These are phyloP conservation scores for Colletotrichum sp. DNA, from an alignment of 2,329 filamentous ascomycete species.

Conservation along the genomic window DNA sequence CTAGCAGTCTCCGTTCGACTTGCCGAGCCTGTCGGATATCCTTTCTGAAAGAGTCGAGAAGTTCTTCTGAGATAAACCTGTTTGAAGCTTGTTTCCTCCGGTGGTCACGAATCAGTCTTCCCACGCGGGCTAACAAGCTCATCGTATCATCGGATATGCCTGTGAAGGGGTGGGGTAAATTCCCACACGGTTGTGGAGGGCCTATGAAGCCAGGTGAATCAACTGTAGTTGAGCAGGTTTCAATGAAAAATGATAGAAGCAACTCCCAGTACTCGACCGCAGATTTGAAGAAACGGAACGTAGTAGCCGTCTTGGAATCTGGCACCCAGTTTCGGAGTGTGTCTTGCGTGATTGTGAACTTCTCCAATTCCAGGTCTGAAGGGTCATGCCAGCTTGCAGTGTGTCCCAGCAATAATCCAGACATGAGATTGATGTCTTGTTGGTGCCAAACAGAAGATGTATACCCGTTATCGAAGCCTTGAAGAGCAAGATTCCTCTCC, in stretches of 20 bases:
- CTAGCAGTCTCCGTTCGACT: background rate
- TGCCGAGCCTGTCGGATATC: background rate
- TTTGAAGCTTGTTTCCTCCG: fast-evolving
- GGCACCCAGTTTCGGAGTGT: background rate
- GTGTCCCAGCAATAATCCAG: background rate
- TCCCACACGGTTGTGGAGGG: background rate
- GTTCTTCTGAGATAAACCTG: background rate
- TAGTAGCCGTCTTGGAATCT: background rate
- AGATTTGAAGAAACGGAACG: background rate
- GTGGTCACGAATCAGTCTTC: background rate
- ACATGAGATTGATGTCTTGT: background rate
- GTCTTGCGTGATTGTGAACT: background rate
- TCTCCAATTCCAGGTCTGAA: background rate
- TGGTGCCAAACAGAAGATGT: background rate
- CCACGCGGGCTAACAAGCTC: background rate
- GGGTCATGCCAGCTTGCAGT: background rate
- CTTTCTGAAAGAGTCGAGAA: background rate
- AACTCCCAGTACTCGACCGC: background rate
- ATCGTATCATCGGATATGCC: background rate
- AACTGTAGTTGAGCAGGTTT: background rate
- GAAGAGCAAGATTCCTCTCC: background rate
- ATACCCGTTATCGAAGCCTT: background rate
- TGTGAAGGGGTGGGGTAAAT: background rate
- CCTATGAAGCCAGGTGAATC: background rate
- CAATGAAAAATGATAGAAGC: background rate